phyloP scores from a whole-genome alignment of 331 rosid species.

The Rhamnella rubrinervis region DNA sequence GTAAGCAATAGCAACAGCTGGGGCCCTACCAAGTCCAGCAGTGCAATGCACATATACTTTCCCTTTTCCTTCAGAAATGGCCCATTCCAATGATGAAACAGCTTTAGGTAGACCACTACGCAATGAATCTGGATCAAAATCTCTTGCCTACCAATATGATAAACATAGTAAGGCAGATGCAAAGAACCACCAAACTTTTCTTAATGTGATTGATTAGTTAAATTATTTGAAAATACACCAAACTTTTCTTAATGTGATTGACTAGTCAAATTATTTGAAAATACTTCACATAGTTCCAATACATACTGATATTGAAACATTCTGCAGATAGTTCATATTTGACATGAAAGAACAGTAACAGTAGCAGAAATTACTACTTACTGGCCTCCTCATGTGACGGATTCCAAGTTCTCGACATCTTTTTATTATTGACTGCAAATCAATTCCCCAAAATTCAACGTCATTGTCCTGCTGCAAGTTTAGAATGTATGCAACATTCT shows the following conservation, averaged over 20 bases:
- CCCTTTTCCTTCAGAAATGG: slow-evolving; percentile 74
- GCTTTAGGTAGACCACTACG: slow-evolving; percentile 77
- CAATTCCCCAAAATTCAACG: slow-evolving; percentile 84
- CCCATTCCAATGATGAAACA: slow-evolving; percentile 88
- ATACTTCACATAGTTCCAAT: not conserved
- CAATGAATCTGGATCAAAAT: slow-evolving; percentile 87
- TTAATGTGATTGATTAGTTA: slow-evolving; percentile 18
- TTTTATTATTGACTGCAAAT: slow-evolving; percentile 54
- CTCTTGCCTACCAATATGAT: slow-evolving; percentile 59
- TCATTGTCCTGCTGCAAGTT: slow-evolving; percentile 93
- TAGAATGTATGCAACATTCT: slow-evolving; percentile 80
- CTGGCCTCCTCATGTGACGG: slow-evolving; percentile 84
- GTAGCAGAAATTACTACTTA: slow-evolving; percentile 28
- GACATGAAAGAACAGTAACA: not conserved
- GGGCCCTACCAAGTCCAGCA: slow-evolving; percentile 96
- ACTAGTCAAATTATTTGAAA: not conserved
- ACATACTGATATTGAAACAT: not conserved
- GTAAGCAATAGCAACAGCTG: slow-evolving; percentile 84
- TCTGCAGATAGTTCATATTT: not conserved
- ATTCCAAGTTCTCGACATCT: slow-evolving; percentile 62
- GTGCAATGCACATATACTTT: slow-evolving; percentile 82
- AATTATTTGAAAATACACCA: not conserved
- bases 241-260: slow-evolving; percentile 13
- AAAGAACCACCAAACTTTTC: not conserved
- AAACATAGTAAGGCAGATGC: slow-evolving; percentile 2